phyloP scores from a whole-genome alignment of 371 early-diverging fungal genomes.

The Zancudomyces culisetae region DNA sequence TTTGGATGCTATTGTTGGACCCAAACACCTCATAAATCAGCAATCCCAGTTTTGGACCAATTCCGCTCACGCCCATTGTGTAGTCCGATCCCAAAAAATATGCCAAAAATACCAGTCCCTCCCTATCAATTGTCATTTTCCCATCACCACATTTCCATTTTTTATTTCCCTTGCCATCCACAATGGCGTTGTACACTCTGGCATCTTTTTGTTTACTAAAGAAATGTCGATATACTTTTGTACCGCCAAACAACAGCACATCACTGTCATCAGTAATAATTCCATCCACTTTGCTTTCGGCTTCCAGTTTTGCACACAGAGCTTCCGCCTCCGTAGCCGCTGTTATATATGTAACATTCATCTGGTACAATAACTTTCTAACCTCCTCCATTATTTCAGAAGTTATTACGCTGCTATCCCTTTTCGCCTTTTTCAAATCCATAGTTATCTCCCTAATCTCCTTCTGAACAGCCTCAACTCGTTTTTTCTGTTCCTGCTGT shows the following conservation, averaged over 20 bases:
- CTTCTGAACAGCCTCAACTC: background rate
- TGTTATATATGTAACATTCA: conserved; percentile 84
- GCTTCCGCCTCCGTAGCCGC: conserved; percentile 97
- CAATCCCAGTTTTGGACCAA: conserved; percentile 82
- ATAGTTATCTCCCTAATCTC: background rate
- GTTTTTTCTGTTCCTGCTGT: too few relatives aligned
- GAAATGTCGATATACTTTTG: conserved; percentile 76
- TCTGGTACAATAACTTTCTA: conserved; percentile 53
- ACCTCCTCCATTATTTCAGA: conserved; percentile 20
- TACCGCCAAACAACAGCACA: conserved; percentile 86
- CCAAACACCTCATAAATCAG: conserved; percentile 44
- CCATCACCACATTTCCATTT: too few relatives aligned
- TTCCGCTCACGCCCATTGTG: conserved; percentile 76
- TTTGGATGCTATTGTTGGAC: conserved; percentile 11
- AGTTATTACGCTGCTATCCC: conserved; percentile 15
- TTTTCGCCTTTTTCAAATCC: conserved; percentile 1
- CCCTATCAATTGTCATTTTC: conserved; percentile 47
- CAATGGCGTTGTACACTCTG: conserved; percentile 56
- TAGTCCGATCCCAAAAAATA: conserved; percentile 95
- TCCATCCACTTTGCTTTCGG: conserved; percentile 67
- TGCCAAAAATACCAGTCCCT: conserved; percentile 66
- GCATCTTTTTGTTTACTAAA: conserved; percentile 78
- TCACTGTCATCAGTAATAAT: conserved; percentile 98
- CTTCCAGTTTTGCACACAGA: conserved; percentile 76
- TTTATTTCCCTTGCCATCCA: too few relatives aligned